Evolutionary conservation across 768 basidiomycete species (phyloP).

Genomic region (Lactarius sanguifluus): DNA sequence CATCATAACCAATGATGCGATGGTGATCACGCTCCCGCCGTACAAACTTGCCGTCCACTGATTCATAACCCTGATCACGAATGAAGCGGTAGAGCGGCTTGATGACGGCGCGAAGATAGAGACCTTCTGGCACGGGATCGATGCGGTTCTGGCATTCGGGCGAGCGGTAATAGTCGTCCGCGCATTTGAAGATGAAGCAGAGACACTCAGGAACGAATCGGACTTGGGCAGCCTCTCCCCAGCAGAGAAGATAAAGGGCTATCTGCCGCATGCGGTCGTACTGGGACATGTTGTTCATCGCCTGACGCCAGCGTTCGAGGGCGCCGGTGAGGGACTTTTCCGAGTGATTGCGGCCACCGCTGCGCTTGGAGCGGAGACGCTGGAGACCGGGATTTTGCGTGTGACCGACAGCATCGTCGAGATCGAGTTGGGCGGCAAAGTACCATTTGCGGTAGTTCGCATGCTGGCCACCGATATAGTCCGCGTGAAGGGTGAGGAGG

Average conservation of each 20-base stretch:
- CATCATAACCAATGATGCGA: conserved; percentile 96
- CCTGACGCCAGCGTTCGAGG: conserved; percentile 90
- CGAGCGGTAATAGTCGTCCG: conserved; percentile 98
- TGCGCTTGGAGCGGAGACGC: conserved; percentile 65
- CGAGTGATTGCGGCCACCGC: conserved; percentile 55
- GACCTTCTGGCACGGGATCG: conserved; percentile 90
- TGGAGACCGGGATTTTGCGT: conserved; percentile 88
- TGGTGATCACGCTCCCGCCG: conserved; percentile 91
- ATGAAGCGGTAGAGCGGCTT: conserved; percentile 97
- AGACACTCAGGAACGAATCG: conserved; percentile 95
- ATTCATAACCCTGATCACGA: conserved; percentile 96
- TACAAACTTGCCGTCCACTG: conserved; percentile 92
- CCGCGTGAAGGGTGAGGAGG: conserved; percentile 91
- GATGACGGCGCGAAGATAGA: conserved; percentile 88
- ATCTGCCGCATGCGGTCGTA: conserved; percentile 97
- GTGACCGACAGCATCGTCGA: conserved; percentile 95
- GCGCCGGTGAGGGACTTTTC: conserved; percentile 77
- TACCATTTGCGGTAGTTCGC: conserved; percentile 99
- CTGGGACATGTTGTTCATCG: conserved; percentile 98
- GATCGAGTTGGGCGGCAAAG: conserved; percentile 97
- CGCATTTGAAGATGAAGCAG: conserved; percentile 99
- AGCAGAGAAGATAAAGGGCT: conserved; percentile 91
- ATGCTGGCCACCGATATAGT: conserved; percentile 97
- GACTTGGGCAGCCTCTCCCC: conserved; percentile 98
- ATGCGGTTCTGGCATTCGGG: conserved; percentile 95